Conservation (phyloP, 371 early-diverging fungal genomes). For the Mucor piriformis region DNA sequence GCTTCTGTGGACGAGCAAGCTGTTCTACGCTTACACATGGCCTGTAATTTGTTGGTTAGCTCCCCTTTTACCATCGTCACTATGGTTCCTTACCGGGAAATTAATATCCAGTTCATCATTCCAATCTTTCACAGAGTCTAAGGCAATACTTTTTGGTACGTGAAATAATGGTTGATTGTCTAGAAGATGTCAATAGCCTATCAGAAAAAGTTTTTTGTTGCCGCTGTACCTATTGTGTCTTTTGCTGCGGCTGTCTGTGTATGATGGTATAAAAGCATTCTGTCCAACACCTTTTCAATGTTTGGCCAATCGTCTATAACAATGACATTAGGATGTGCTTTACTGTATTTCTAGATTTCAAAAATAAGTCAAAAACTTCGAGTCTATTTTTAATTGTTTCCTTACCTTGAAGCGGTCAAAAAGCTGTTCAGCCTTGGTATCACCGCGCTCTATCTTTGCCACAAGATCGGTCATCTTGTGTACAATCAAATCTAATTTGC, state of each 20-base stretch:
- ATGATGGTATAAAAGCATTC: constrained; percentile 32
- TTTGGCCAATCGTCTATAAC: constrained; percentile 45
- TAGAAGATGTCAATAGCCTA: not conserved
- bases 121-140: constrained; percentile 25
- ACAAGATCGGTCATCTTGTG: constrained; percentile 54
- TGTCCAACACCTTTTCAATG: constrained; percentile 39
- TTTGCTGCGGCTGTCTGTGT: constrained; percentile 17
- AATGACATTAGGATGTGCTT: constrained; percentile 33
- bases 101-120: constrained; percentile 17
- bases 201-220: not conserved
- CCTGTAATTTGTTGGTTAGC: constrained; percentile 11
- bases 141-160: constrained; percentile 27
- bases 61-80: not conserved
- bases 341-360: constrained; percentile 27
- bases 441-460: constrained; percentile 37
- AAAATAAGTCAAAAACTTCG: not conserved
- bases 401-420: constrained; percentile 42
- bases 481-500: constrained; percentile 45
- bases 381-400: not conserved
- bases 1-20: constrained; percentile 50
- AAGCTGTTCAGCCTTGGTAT: constrained; percentile 26
- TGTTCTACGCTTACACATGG: constrained; percentile 48
- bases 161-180: constrained; percentile 27
- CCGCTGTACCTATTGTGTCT: constrained; percentile 9
- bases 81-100: constrained; percentile 35